Evolutionary conservation across 805 yeast species (phyloP), one percentile per base, ranked within the genome.

Genomic region (Ogataea pignaliae): DNA sequence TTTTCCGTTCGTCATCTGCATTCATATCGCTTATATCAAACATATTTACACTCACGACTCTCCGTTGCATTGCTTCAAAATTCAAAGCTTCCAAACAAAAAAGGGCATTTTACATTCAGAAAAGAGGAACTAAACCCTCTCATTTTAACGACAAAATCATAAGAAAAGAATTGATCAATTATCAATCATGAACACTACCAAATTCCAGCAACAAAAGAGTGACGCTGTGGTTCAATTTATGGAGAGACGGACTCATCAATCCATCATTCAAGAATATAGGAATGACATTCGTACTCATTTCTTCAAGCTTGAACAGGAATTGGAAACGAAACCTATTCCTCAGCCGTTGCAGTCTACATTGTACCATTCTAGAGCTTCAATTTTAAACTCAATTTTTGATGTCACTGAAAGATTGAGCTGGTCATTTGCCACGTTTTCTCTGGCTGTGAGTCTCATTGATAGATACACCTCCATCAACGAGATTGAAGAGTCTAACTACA

Each of bases 401-500:
- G 63, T 63, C 16, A 54, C 51, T 26, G 56, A 48, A 36, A 55
- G 55, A 43, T 49, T 63, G 14, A 47, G 52, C 28, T 63, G 68
- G 63, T 48, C 62, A 10, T 54, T 54, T 31, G 59, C 65, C 15
- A 66, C 70, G 12, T 69, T 70, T 45, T 64, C 66, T 44, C 51
- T 63, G 3, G 66, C 72, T 1, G 66, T 69, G 26, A 59, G 63
- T 29, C 42, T 69, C 10, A 56, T 71, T 38, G 77, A 72, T 52
- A 58, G 65, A 28, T 72, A 69, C 53, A 61, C 70, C 28, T 61
- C 69, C 36, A 52, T 56, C 33, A 50, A 59, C 3, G 55, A 60
- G 21, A 61, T 72, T 29, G 59, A 64, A 40, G 60, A 61, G 29
- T 53, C 52, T 15, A 68, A 69, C 45, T 68, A 62, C 42, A 65